phyloP scores from a whole-genome alignment of 73 alveolate species.

The Paramecium primaurelia region DNA sequence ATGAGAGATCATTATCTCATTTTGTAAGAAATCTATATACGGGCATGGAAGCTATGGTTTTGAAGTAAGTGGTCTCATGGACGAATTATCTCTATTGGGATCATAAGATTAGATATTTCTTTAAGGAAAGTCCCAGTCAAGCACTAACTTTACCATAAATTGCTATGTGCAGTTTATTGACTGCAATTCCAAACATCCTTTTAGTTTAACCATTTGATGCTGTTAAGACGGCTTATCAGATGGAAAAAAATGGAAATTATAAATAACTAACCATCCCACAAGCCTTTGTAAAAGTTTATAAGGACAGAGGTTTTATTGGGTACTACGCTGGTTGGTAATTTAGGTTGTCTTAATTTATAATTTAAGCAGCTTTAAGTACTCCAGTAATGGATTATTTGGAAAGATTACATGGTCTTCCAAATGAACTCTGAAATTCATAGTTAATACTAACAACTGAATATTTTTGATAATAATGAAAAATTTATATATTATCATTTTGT shows the following conservation, averaged over 20 bases:
- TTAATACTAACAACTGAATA: slow-evolving; percentile 4
- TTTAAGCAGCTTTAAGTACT: slow-evolving; percentile 21
- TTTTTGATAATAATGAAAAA: not conserved
- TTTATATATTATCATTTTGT: not conserved
- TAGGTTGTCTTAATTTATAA: not conserved
- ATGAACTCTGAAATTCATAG: not conserved
- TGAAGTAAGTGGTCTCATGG: slow-evolving; percentile 28
- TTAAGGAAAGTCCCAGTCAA: not conserved
- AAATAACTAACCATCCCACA: not conserved
- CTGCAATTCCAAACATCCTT: slow-evolving; percentile 25
- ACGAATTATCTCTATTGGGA: slow-evolving; percentile 35
- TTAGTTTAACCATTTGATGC: slow-evolving; percentile 41
- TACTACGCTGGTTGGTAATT: slow-evolving; percentile 19
- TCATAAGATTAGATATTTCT: slow-evolving; percentile 23
- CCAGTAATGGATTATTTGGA: slow-evolving; percentile 46
- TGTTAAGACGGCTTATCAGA: not conserved
- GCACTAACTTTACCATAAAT: not conserved
- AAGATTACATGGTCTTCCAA: slow-evolving; percentile 34
- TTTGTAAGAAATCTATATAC: not conserved
- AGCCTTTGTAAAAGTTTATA: not conserved
- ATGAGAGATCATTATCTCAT: not conserved
- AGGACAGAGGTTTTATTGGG: not conserved
- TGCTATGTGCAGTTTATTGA: slow-evolving; percentile 1
- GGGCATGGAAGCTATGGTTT: not conserved
- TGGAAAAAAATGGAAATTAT: slow-evolving; percentile 16